Conservation (phyloP, 352 stramenopile species). For the Phytophthora ohioensis region DNA sequence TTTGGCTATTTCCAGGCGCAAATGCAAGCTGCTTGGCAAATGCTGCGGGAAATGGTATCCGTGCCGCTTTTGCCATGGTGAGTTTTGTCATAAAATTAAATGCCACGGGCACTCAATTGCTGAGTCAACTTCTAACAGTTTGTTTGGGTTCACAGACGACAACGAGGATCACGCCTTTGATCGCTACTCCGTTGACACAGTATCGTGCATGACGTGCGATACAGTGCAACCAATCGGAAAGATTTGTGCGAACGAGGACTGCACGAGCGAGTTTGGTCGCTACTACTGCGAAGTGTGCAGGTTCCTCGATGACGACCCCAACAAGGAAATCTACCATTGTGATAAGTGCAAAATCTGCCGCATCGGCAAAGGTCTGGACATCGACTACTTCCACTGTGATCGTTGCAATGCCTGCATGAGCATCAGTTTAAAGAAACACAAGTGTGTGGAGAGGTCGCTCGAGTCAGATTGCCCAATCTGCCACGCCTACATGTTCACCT, state of each 20-base stretch:
- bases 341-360: conserved; percentile 98
- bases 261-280: conserved; percentile 84
- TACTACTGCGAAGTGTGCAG: conserved; percentile 97
- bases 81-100: neutral
- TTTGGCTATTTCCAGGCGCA: conserved; percentile 41
- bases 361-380: conserved; percentile 94
- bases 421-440: conserved; percentile 90
- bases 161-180: conserved; percentile 93
- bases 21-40: conserved; percentile 84
- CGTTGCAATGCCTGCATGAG: conserved; percentile 98
- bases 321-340: conserved; percentile 98
- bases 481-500: conserved; percentile 96
- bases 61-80: conserved; percentile 92
- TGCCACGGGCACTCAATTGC: neutral
- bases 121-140: neutral
- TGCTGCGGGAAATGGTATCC: conserved; percentile 92
- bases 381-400: conserved; percentile 99
- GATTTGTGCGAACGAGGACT: conserved; percentile 70
- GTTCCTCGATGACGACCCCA: conserved; percentile 94
- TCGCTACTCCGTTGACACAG: conserved; percentile 93
- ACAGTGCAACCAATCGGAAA: conserved; percentile 76
- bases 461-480: conserved; percentile 97
- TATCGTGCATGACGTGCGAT: conserved; percentile 95
- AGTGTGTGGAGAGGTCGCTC: conserved; percentile 95
- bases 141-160: conserved; percentile 50